Evolutionary conservation across 2,329 filamentous ascomycete species (phyloP).

Genomic region (Diaporthe batatas): DNA sequence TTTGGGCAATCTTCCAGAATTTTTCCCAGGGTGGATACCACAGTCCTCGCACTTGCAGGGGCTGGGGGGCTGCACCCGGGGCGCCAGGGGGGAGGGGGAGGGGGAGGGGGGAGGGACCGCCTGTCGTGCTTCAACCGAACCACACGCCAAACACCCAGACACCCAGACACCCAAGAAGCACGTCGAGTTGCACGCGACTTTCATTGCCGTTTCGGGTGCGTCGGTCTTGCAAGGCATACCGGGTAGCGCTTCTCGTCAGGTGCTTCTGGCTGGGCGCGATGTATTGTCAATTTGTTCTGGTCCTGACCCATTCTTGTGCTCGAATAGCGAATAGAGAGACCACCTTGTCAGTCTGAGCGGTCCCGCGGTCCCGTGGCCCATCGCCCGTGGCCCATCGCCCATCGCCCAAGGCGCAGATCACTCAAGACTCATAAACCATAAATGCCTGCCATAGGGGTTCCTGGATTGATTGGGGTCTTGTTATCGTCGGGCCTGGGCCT

Average conservation of each 20-base stretch:
- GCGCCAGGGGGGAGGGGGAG: conserved; percentile 17
- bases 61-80: conserved; percentile 9
- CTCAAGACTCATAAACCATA: conserved; percentile 29
- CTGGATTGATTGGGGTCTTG: conserved; percentile 19
- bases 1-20: conserved; percentile 43
- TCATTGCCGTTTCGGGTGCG: conserved; percentile 15
- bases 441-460: neutral
- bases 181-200: conserved; percentile 33
- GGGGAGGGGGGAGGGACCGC: neutral
- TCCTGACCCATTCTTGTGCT: conserved; percentile 21
- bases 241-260: neutral
- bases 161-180: neutral
- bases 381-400: too few relatives aligned
- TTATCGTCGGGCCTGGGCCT: conserved; percentile 11
- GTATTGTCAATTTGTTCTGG: conserved; percentile 8
- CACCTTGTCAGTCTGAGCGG: neutral
- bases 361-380: conserved; percentile 4
- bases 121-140: conserved; percentile 33
- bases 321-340: neutral
- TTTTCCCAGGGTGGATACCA: conserved; percentile 28
- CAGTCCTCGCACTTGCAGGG: conserved; percentile 12
- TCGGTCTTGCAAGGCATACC: neutral
- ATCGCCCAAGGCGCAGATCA: neutral
- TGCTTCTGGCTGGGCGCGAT: neutral
- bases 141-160: neutral